Percentiles rank a stretch among this genome's conserved stretches.
Conservation (phyloP, 169 alveolate species). For the Plasmodium coatneyi region DNA sequence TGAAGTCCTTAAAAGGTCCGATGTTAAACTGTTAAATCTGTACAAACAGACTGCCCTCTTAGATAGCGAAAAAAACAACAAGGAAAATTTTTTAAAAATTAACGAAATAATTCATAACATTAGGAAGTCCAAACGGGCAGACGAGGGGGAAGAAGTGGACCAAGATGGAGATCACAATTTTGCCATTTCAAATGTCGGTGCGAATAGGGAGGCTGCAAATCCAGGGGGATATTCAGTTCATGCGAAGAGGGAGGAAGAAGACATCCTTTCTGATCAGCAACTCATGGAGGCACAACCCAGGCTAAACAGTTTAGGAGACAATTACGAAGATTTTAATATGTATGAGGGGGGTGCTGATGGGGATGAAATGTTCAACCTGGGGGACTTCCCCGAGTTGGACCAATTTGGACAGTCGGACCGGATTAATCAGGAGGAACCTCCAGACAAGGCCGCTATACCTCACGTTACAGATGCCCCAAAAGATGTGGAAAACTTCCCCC, state of each 20-base stretch:
- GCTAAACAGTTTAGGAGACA: neutral
- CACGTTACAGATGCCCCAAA: neutral
- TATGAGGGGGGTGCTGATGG: neutral
- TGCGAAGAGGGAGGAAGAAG: neutral
- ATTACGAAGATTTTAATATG: neutral
- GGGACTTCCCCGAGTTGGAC: neutral
- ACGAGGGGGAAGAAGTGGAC: neutral
- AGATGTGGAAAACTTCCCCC: neutral
- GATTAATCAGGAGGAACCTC: neutral
- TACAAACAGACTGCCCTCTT: slow-evolving; percentile 39
- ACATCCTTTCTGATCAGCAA: neutral
- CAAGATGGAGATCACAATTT: neutral
- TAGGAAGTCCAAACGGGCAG: neutral
- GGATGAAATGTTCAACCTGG: neutral
- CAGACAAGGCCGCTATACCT: neutral
- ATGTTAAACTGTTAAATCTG: slow-evolving; percentile 10
- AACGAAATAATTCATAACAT: slow-evolving; percentile 9
- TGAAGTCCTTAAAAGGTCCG: neutral
- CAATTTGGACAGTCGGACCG: neutral
- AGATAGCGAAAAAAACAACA: slow-evolving; percentile 15
- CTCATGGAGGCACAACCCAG: neutral
- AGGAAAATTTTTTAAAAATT: neutral
- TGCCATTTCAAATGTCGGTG: neutral
- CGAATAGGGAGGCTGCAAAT: neutral
- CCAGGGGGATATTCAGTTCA: neutral